phyloP scores from a whole-genome alignment of 495 filamentous ascomycete species.

The Umbilicaria muhlenbergii region DNA sequence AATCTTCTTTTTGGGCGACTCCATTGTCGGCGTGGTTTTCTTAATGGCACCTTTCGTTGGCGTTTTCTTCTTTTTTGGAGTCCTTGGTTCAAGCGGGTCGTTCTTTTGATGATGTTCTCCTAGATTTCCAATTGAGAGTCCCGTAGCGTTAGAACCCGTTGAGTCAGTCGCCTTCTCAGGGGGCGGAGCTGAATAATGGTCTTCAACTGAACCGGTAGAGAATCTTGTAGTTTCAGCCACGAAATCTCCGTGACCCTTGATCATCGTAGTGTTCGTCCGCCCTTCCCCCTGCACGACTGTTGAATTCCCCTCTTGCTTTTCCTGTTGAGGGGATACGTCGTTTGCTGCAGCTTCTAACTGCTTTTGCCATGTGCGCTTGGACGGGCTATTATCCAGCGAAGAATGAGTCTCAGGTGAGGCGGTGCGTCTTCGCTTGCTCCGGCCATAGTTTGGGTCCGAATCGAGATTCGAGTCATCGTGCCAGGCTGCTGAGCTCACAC shows the following conservation, averaged over 20 bases:
- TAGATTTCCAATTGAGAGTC: background rate
- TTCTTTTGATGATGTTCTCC: background rate
- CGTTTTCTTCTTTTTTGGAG: background rate
- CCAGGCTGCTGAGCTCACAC: slow-evolving; percentile 13
- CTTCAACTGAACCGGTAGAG: too few species aligned
- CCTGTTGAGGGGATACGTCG: background rate
- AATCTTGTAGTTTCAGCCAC: too few species aligned
- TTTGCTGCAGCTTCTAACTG: slow-evolving; percentile 6
- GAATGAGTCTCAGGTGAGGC: slow-evolving; percentile 7
- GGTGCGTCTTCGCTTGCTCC: slow-evolving; percentile 27
- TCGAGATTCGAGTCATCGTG: background rate
- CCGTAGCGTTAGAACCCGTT: too few species aligned
- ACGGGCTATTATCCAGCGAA: background rate
- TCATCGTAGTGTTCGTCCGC: too few species aligned
- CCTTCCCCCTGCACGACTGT: background rate
- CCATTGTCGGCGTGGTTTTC: slow-evolving; percentile 6
- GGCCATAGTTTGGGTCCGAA: slow-evolving; percentile 13
- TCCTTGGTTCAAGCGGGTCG: background rate
- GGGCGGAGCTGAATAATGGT: too few species aligned
- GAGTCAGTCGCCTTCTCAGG: too few species aligned
- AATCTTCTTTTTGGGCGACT: slow-evolving; percentile 23
- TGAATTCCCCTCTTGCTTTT: background rate
- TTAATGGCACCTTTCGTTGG: background rate
- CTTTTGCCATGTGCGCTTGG: slow-evolving; percentile 1
- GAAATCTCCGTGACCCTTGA: too few species aligned